Evolutionary conservation across 371 early-diverging fungal species (phyloP), one percentile per base, ranked within the genome.

Genomic region (Haplosporangium sp.): DNA sequence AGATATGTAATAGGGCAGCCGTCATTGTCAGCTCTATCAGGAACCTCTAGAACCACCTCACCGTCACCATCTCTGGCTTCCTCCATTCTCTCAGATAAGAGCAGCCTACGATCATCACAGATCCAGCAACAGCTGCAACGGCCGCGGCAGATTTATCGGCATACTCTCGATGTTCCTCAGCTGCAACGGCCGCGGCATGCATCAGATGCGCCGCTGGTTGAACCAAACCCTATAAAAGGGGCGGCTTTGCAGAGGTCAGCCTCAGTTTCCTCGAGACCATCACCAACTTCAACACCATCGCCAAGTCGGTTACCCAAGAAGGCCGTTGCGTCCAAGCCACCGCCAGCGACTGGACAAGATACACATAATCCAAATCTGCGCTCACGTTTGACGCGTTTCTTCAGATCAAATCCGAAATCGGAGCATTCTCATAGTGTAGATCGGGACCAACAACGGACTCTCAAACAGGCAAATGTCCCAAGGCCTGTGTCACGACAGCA

Each of bases 301-400:
- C 38, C 67, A 27, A 17, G 60, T 59, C 4, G 48, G 35, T 8
- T 37, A 15, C 64, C 61, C 13, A 56, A 62, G 48, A 68, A 59
- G 4, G 61, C 42, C 8, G 42, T 44, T 19, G 55, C 47, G 7
- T n/a, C 57, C 60, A 62, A 64, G 44, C 72, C 52, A 35, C 37
- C 56, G 20, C 53, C 40, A 15, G 67, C n/a, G 39, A 35, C 45
- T 27, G 61, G 42, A 11, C 60, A 65, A 35, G 67, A 65, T 11
- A 20, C 59, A 53, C 67, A 66, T 40, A 65, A 60, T 57, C 67
- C 77, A n/a, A 79, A 74, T 47, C 48, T 79, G 8, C 81, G 81
- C 10, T 62, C 74, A 38, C 74, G 81, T 2, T 10, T 79, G 7
- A 58, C 81, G n/a, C 74, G 74, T 6, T 59, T 79, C 19, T 79